phyloP scores from a whole-genome alignment of 306 rosid genomes.

The Echinosophora koreensis region DNA sequence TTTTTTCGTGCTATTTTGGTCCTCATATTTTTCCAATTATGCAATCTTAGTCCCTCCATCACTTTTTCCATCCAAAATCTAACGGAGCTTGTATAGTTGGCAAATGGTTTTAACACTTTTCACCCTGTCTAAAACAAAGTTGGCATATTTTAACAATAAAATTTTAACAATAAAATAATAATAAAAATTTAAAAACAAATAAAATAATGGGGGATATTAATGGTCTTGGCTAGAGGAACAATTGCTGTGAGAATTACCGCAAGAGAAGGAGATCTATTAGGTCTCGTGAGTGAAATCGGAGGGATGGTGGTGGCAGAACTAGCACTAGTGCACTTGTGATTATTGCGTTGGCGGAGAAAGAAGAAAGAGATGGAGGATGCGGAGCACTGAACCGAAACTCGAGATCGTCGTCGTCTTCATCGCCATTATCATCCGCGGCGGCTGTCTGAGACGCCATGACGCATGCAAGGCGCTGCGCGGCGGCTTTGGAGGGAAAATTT shows the following conservation, averaged over 20 bases:
- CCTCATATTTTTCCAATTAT: no score
- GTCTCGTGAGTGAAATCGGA: slow-evolving; percentile 72
- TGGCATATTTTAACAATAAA: no score
- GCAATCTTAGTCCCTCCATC: no score
- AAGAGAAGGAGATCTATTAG: slow-evolving; percentile 98
- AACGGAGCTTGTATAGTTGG: no score
- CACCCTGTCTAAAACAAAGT: no score
- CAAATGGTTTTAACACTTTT: no score
- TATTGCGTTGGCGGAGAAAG: slow-evolving; percentile 54
- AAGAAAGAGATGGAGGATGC: slow-evolving; percentile 56
- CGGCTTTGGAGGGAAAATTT: slow-evolving; percentile 90
- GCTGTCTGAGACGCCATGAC: slow-evolving; percentile 90
- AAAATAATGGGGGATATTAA: no score
- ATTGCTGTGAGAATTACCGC: slow-evolving; percentile 76
- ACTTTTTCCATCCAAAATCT: no score
- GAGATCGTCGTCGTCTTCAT: slow-evolving; percentile 80
- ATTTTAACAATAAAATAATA: no score
- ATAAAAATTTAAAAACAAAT: no score
- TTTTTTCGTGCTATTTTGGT: no score
- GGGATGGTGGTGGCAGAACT: slow-evolving; percentile 48
- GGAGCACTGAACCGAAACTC: slow-evolving; percentile 67
- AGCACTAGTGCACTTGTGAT: slow-evolving; percentile 40
- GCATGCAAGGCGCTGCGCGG: slow-evolving; percentile 95
- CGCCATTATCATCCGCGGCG: slow-evolving; percentile 61
- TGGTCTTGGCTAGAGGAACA: no score